Evolutionary conservation across 2,329 filamentous ascomycete species (phyloP), one percentile per base, ranked within the genome.

Genomic region (Claviceps quebecensis): DNA sequence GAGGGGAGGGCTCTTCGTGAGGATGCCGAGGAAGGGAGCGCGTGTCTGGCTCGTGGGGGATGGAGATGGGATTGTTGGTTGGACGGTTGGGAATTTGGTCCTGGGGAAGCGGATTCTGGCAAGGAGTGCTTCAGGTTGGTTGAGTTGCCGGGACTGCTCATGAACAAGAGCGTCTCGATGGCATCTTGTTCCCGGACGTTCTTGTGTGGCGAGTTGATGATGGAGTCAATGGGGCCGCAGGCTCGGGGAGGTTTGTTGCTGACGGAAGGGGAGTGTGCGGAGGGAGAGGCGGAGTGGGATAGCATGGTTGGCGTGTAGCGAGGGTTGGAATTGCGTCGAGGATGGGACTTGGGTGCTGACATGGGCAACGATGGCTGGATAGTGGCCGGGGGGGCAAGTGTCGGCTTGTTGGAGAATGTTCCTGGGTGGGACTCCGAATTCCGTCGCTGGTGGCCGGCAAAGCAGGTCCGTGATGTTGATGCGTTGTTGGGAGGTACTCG

Each of bases 91-190:
- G 52, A 16, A 19, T 59, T 58, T 2, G 62, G 61, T 3, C 59
- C 65, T 16, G 70, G 61, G 2, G 70, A 70, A 11, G 63, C 63
- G 0, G 67, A 61, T 0, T 70, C 67, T 0, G 76, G 72, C 53
- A 80, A 80, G 9, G 67, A 62, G 54, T 77, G 76, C 55, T 78
- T 78, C 58, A 83, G 66, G 54, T 79, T 81, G 43, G 77, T 72
- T 45, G 83, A 84, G 64, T 87, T 86, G 16, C 83, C 83, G 0
- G 85, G 85, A 55, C 83, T 87, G 60, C 86, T 88, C 80, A 93
- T 85, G 61, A 90, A 89, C 26, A 91, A 71, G 23, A 93, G 68
- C 0, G 85, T 84, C 61, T 90, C 86, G 46, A 91, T 81, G 5
- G 87, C 87, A 59, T 91, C 87, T 60, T 89, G 85, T 61, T 93